phyloP scores from a whole-genome alignment of 1,284 basidiomycete species.

The Wallemia mellicola region DNA sequence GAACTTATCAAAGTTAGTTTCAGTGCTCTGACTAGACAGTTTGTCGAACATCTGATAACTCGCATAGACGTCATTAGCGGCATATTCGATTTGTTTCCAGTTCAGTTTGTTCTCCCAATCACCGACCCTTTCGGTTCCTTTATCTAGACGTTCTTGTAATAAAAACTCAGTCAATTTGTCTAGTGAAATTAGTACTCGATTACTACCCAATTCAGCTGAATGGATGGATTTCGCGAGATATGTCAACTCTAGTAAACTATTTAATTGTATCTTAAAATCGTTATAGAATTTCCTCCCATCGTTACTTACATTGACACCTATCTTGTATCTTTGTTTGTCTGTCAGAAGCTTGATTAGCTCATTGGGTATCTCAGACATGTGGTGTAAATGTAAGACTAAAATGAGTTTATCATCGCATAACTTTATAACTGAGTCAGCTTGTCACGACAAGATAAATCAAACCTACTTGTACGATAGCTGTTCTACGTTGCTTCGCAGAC shows the following conservation, averaged over 20 bases:
- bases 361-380: neutral
- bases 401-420: neutral
- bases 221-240: neutral
- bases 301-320: neutral
- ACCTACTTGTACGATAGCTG: neutral
- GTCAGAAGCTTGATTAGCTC: neutral
- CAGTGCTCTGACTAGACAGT: neutral
- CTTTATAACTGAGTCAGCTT: neutral
- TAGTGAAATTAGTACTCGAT: neutral
- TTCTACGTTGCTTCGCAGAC: neutral
- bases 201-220: neutral
- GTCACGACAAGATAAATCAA: neutral
- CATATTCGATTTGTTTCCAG: neutral
- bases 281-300: neutral
- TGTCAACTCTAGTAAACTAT: neutral
- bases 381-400: neutral
- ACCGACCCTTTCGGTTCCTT: neutral
- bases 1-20: neutral
- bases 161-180: neutral
- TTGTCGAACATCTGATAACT: neutral
- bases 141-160: neutral
- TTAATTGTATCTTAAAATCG: neutral
- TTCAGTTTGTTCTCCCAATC: neutral
- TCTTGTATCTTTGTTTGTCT: neutral
- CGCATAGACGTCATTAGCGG: neutral